Base-by-base conservation (phyloP, 768 basidiomycete species). In the Panellus pusillus region DNA sequence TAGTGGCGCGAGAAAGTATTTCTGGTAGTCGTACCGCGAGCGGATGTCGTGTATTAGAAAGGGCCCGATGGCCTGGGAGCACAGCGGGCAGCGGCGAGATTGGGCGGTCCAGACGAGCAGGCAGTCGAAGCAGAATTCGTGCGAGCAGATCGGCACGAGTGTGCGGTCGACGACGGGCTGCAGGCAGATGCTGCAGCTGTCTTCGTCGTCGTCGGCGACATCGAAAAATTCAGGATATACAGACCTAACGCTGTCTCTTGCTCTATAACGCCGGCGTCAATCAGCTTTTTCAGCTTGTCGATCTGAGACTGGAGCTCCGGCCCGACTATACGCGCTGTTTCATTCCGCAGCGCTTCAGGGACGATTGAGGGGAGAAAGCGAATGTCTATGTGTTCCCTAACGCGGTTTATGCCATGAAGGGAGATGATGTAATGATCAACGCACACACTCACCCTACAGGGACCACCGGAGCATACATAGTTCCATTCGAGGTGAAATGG, bases 391-490 rank as follows among this genome's bases (percentile, higher is more conserved):
- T 72, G 72, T 36, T 68, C 79, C 6, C 85, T 88, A 24, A 8
- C 51, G 36, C 9, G 19, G 18, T 31, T 44, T 13, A 50, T 12
- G 44, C 43, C 43, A 19, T 9, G 17, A 42, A 15, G 32, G 19
- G 8, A 45, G 9, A 47, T 19, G 9, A 36, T 11, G 29, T 15
- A 29, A 40, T 24, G 24, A 24, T 24, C 24, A 35, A 44, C 13
- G 36, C 55, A 45, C 19, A 28, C 27, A 61, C 77, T 58, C 57
- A 91, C 90, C 83, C 84, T 15, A 66, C 63, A 4, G 84, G 79
- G 58, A 82, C 79, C 15, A 85, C 87, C 45, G 89, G 76, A 2
- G 87, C 91, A 62, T 84, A 89, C n/a, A 93, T 79, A 0, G 87
- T 79, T 0, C 91, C 91, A 50, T 87, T 87, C 20, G 76, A 66